Conservation (phyloP, 106 monocot species). For the Hemerocallis citrina region DNA sequence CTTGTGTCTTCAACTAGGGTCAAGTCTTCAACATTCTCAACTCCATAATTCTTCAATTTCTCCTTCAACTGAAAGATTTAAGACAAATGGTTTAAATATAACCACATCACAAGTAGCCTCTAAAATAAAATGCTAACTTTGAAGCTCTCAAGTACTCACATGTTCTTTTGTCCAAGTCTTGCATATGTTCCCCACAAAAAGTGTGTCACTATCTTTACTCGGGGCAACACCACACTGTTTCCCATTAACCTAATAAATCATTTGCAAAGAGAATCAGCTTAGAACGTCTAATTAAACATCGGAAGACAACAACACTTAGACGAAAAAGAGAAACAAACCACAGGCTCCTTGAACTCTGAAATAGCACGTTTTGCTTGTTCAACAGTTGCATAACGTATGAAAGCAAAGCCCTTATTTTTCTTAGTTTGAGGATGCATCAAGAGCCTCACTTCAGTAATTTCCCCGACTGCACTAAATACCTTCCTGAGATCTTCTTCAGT, state of each 20-base stretch:
- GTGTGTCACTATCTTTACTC: slow-evolving; percentile 78
- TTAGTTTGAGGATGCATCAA: slow-evolving; percentile 70
- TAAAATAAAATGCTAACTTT: slow-evolving; percentile 4
- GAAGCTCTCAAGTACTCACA: slow-evolving; percentile 21
- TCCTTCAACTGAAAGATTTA: slow-evolving; percentile 57
- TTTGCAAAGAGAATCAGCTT: neutral
- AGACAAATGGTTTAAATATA: neutral
- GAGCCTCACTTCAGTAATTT: slow-evolving; percentile 62
- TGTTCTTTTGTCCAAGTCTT: slow-evolving; percentile 80
- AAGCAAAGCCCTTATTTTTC: slow-evolving; percentile 88
- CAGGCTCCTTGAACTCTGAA: slow-evolving; percentile 57
- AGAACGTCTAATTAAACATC: neutral
- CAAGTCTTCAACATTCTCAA: slow-evolving; percentile 75
- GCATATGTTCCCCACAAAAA: slow-evolving; percentile 83
- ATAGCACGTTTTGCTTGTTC: slow-evolving; percentile 82
- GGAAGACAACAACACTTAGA: neutral
- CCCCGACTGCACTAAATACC: slow-evolving; percentile 66
- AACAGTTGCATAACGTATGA: slow-evolving; percentile 74
- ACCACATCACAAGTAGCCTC: neutral
- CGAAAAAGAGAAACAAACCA: slow-evolving; percentile 37
- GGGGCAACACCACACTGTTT: slow-evolving; percentile 83
- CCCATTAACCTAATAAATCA: slow-evolving; percentile 49
- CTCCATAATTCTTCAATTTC: slow-evolving; percentile 65
- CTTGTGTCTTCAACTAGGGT: slow-evolving; percentile 68
- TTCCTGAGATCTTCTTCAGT: slow-evolving; percentile 67